Evolutionary conservation across 352 stramenopile species (phyloP).

Genomic region (Phytophthora foliorum): DNA sequence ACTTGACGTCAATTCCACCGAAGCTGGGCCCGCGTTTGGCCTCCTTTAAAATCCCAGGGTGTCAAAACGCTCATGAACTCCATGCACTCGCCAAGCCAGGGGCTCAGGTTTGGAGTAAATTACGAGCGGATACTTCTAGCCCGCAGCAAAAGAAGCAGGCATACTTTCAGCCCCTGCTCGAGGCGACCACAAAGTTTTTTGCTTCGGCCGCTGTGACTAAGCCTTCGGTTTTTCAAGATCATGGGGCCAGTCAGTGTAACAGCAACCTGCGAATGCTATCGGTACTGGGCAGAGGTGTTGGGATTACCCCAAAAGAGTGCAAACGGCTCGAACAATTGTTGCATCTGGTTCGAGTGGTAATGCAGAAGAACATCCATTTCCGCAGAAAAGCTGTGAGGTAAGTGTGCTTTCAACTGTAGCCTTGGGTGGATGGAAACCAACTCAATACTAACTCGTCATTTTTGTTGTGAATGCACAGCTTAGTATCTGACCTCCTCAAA

Average conservation of each 20-base stretch:
- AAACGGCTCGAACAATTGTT: slow-evolving; percentile 23
- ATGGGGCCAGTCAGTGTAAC: neutral
- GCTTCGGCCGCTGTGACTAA: neutral
- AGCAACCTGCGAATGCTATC: neutral
- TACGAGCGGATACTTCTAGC: neutral
- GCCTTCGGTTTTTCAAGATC: neutral
- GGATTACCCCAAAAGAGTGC: slow-evolving; percentile 16
- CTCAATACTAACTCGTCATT: neutral
- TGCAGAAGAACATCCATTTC: neutral
- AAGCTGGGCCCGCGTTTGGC: neutral
- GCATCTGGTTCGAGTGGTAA: slow-evolving; percentile 13
- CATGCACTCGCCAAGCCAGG: neutral
- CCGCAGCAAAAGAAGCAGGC: slow-evolving; percentile 1
- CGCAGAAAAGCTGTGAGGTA: slow-evolving; percentile 17
- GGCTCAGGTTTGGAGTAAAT: neutral
- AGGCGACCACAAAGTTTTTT: slow-evolving; percentile 14
- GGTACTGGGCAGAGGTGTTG: neutral
- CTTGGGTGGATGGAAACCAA: neutral
- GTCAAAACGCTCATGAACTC: neutral
- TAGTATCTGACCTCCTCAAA: slow-evolving; percentile 2
- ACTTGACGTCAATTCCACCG: slow-evolving; percentile 25
- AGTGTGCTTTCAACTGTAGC: neutral
- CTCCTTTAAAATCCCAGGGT: neutral
- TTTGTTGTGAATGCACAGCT: slow-evolving; percentile 8
- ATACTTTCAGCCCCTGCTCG: slow-evolving; percentile 25